Evolutionary conservation across 768 basidiomycete genomes (phyloP).

Genomic region (Paxillus ammoniavirescens): DNA sequence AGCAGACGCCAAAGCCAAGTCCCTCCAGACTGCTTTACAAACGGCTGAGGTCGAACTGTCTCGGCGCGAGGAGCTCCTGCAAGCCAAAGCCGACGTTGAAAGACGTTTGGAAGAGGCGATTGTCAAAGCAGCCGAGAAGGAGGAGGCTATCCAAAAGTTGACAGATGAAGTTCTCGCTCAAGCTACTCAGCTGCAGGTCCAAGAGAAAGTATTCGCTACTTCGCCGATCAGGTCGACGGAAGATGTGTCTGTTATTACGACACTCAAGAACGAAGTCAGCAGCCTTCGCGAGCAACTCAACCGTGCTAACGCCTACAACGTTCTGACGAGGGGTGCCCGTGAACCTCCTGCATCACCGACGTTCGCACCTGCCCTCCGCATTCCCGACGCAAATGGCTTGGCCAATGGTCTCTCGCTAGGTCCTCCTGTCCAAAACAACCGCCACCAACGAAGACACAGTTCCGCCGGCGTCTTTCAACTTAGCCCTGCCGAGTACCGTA

Average conservation of each 20-base stretch:
- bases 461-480: slow-evolving; percentile 77
- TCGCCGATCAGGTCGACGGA: slow-evolving; percentile 70
- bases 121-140: slow-evolving; percentile 75
- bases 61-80: slow-evolving; percentile 71
- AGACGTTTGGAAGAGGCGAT: slow-evolving; percentile 75
- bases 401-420: slow-evolving; percentile 46
- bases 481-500: slow-evolving; percentile 59
- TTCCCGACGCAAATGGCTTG: slow-evolving; percentile 39
- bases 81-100: slow-evolving; percentile 77
- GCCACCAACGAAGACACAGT: slow-evolving; percentile 83
- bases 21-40: slow-evolving; percentile 67
- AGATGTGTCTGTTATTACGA: slow-evolving; percentile 82
- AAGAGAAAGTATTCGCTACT: slow-evolving; percentile 67
- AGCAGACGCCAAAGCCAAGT: slow-evolving; percentile 68
- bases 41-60: slow-evolving; percentile 68
- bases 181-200: slow-evolving; percentile 71
- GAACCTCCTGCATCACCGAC: slow-evolving; percentile 82
- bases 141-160: slow-evolving; percentile 77
- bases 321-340: slow-evolving; percentile 72
- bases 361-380: slow-evolving; percentile 76
- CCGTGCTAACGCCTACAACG: slow-evolving; percentile 89
- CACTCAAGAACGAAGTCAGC: slow-evolving; percentile 90
- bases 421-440: slow-evolving; percentile 36
- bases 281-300: slow-evolving; percentile 93
- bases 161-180: slow-evolving; percentile 75